Evolutionary conservation across 2,329 filamentous ascomycete species (phyloP).

Genomic region (Epichloe sp.): DNA sequence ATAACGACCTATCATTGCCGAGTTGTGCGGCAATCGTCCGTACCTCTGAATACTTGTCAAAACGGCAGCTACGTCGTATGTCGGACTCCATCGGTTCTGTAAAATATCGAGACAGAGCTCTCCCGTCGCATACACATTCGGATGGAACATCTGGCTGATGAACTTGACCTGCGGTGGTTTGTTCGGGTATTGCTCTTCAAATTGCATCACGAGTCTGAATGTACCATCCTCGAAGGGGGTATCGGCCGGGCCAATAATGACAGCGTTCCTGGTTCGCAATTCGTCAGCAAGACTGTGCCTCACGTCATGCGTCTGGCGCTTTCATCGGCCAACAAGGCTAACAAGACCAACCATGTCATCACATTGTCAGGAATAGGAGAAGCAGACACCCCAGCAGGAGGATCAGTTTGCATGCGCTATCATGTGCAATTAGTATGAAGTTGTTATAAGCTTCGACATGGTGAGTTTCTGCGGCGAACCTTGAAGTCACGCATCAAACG

Average conservation of each 20-base stretch:
- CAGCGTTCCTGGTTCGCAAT: conserved; percentile 63
- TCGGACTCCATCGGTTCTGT: conserved; percentile 97
- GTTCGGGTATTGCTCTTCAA: conserved; percentile 97
- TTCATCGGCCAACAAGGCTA: background rate
- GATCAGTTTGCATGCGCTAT: conserved; percentile 98
- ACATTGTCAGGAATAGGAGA: conserved; percentile 94
- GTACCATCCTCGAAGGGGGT: conserved; percentile 98
- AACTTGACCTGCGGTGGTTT: conserved; percentile 97
- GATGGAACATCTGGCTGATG: conserved; percentile 98
- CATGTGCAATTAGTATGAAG: conserved; percentile 3
- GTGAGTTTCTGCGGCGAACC: conserved; percentile 37
- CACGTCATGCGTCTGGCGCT: background rate
- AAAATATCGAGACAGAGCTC: conserved; percentile 94
- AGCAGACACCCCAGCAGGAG: conserved; percentile 89
- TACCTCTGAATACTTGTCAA: conserved; percentile 96
- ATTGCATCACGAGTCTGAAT: conserved; percentile 96
- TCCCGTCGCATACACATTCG: conserved; percentile 94
- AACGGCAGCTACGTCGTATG: conserved; percentile 94
- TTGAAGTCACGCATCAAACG: conserved; percentile 99
- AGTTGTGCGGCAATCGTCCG: conserved; percentile 6
- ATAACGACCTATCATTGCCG: background rate
- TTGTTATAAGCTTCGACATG: background rate
- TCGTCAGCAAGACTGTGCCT: conserved; percentile 7
- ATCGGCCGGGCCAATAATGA: conserved; percentile 93
- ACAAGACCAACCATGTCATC: conserved; percentile 69